Base-by-base conservation (phyloP, 495 filamentous ascomycete species). In the Neohortaea acidophila region DNA sequence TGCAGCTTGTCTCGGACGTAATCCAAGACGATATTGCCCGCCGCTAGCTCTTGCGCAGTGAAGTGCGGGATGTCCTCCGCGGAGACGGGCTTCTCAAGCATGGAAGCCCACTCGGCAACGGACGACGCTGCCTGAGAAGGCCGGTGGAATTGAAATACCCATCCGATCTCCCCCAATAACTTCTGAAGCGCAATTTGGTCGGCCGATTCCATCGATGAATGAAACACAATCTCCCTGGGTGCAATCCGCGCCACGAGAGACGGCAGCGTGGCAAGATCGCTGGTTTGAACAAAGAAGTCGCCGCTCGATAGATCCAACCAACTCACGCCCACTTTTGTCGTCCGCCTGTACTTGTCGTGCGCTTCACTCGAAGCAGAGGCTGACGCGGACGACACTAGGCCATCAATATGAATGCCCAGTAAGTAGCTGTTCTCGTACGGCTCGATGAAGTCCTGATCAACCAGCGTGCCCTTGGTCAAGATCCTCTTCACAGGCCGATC, bases 271-370 rank as follows among this genome's bases (percentile, higher is more conserved):
- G 71, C 65, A 8, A 83, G 52, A 2, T 76, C 75, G 4, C 82
- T 82, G n/a, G 65, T 62, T 54, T 94, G 83, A 2, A 83, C 92
- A 51, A 73, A 89, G 56, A 94, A 94, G 51, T 81, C 77, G 2
- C 89, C 91, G 4, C 89, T 99, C 21, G 87, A 93, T 7, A 96
- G 60, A 58, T 99, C 89, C 24, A 94, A 58, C 89, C 89, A 99
- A 18, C 91, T 81, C 26, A 99, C 59, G 8, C 91, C 91, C 43
- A 91, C 66, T 45, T 51, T 57, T 25, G 46, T 42, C 15, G 47
- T 29, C 25, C 32, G 13, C 41, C 40, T 29, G 27, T 47, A 25
- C 19, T 28, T 15, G n/a, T 36, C 42, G 23, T 31, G 28, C 9
- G 27, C 33, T 25, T 18, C 22, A 11, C 22, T 25, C 8, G 4